phyloP scores from a whole-genome alignment of 208 protist species.

The Crithidia mellificae region DNA sequence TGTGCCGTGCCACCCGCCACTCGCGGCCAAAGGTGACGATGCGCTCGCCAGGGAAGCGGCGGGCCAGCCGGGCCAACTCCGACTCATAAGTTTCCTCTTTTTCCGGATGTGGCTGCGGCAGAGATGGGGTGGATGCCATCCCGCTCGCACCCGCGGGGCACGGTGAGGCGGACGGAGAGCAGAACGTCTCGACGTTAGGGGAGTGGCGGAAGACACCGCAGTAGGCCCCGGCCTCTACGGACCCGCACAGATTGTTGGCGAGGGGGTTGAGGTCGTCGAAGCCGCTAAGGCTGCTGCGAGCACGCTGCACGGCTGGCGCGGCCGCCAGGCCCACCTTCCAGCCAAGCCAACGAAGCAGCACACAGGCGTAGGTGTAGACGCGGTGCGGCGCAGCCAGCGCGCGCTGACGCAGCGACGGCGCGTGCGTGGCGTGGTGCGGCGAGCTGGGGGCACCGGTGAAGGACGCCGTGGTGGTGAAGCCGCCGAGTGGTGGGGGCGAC shows the following conservation, averaged over 20 bases:
- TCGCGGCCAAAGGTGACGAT: constrained; percentile 39
- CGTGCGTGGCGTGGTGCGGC: not conserved
- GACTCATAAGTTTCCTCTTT: not conserved
- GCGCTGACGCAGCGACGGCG: not conserved
- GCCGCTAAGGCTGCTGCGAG: constrained; percentile 3
- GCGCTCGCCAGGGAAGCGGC: constrained; percentile 18
- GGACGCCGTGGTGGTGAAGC: constrained; percentile 10
- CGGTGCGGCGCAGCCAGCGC: not conserved
- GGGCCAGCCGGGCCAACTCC: constrained; percentile 11
- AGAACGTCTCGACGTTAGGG: not conserved
- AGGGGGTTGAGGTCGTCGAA: not conserved
- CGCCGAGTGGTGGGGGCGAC: constrained; percentile 13
- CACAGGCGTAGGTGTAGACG: constrained; percentile 4
- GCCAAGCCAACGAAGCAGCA: constrained; percentile 22
- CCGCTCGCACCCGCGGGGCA: not conserved
- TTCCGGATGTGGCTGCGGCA: not conserved
- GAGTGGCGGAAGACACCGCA: constrained; percentile 6
- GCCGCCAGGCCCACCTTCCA: constrained; percentile 15
- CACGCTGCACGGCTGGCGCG: not conserved
- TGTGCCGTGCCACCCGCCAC: constrained; percentile 25
- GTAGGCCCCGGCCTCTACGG: not conserved
- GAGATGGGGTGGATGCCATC: too few species aligned
- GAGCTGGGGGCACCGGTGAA: constrained; percentile 5
- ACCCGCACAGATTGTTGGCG: too few species aligned
- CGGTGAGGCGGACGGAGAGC: not conserved